Base-by-base conservation (phyloP, 1,284 basidiomycete species). In the Microbotryum lychnidis-dioicae region DNA sequence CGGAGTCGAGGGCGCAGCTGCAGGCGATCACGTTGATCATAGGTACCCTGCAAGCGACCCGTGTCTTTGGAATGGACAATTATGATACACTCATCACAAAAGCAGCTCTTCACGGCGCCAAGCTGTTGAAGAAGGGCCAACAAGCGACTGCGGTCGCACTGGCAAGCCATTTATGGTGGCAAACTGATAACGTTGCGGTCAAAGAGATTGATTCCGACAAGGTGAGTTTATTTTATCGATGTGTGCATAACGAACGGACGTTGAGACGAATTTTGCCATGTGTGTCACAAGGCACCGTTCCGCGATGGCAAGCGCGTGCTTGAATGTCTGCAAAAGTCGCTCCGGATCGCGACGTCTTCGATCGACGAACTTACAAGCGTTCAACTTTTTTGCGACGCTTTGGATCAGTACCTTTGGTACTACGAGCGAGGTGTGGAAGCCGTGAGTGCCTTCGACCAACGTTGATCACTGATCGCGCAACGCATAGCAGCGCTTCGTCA, bases 141-240 rank as follows among this genome's bases (percentile, higher is more conserved):
- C 92, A 97, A 76, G 87, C 91, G 18, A 89, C 84, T 7, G 92
- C 91, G 4, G 91, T 97, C n/a, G 85, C 88, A 56, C 80, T 92
- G 48, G 92, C 92, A 3, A 93, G 90, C 74, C 92, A 97, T 77
- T 78, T 96, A 72, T 96, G 91, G 91, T 97, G 91, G 91, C 92
- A 97, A 74, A 86, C 87, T 66, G 80, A 80, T 67, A 73, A 75
- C 18, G 73, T 74, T 2, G 78, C 78, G 60, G 62, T 78, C 25
- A 74, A 77, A 25, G 69, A 76, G 23, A 80, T 80, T 58, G 79
- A 79, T 44, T 48, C 52, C 21, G 76, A 76, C 54, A 77, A 77
- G 70, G 78, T 78, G 66, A 62, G 75, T 71, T 6, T 4, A 18
- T 1, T 8, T n/a, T 14, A 10, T 33, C n/a, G 4, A 23, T 33